These are phyloP conservation scores for Tulasnella sp. DNA, from an alignment of 768 basidiomycete species.

Conservation along the genomic window DNA sequence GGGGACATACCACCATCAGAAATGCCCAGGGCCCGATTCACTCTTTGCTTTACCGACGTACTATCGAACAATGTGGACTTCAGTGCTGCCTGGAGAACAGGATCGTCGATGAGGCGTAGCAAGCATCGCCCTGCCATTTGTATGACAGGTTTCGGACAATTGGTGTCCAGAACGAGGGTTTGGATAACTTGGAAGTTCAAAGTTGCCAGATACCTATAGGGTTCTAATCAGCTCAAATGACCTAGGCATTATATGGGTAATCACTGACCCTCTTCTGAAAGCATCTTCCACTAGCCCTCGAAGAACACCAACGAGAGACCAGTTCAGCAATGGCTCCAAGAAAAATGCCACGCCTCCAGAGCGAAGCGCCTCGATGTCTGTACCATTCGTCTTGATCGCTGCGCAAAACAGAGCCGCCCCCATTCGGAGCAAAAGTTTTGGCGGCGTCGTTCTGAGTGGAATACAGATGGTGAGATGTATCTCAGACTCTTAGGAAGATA, in stretches of 20 bases:
- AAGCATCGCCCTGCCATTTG: slow-evolving; percentile 10
- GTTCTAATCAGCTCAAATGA: too few relatives aligned
- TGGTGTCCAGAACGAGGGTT: background rate
- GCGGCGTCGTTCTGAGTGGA: slow-evolving; percentile 9
- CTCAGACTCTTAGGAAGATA: background rate
- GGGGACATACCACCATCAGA: background rate
- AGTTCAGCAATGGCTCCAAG: slow-evolving; percentile 9
- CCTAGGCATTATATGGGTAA: too few relatives aligned
- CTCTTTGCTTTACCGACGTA: background rate
- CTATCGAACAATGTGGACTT: background rate
- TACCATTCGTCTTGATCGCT: background rate
- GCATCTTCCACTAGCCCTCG: slow-evolving; percentile 9
- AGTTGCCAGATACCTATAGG: background rate
- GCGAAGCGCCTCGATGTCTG: background rate
- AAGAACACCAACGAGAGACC: slow-evolving; percentile 16
- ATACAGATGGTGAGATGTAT: background rate
- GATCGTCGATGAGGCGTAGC: slow-evolving; percentile 1
- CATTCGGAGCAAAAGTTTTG: slow-evolving; percentile 13
- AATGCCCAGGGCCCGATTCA: background rate
- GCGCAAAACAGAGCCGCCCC: slow-evolving; percentile 10
- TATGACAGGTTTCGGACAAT: slow-evolving; percentile 7
- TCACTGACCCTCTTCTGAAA: slow-evolving; percentile 14
- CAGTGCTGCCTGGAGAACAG: background rate
- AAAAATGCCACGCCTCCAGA: slow-evolving; percentile 15
- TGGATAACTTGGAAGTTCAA: slow-evolving; percentile 10